Evolutionary conservation across 192 early-diverging fungal species (phyloP).

Genomic region (Backusella macrospora): DNA sequence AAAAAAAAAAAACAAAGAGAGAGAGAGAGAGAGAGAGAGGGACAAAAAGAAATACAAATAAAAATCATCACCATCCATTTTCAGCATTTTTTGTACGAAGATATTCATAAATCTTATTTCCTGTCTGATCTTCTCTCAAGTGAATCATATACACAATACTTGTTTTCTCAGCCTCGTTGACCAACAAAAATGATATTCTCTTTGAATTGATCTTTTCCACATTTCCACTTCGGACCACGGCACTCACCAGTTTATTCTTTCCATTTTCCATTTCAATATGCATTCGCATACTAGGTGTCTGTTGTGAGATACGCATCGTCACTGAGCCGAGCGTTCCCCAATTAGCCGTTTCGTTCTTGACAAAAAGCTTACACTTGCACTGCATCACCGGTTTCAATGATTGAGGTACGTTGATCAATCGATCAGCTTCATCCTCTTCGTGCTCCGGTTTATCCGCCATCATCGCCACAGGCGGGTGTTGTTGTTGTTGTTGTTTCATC

Average conservation of each 20-base stretch:
- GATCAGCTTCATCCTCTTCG: neutral
- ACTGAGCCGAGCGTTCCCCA: constrained; percentile 53
- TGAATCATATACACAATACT: constrained; percentile 60
- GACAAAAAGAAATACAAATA: too few species aligned
- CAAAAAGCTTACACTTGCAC: constrained; percentile 50
- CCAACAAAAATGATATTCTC: constrained; percentile 51
- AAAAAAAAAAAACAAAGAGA: too few species aligned
- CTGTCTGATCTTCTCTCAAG: constrained; percentile 54
- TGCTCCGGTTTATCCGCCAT: neutral
- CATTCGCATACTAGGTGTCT: constrained; percentile 52
- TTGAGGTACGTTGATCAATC: constrained; percentile 32
- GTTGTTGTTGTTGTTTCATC: constrained; percentile 29
- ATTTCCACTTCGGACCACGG: constrained; percentile 51
- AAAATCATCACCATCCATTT: constrained; percentile 23
- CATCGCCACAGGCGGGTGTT: neutral
- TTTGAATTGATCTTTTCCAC: constrained; percentile 49
- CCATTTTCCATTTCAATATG: constrained; percentile 50
- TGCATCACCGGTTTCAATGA: constrained; percentile 42
- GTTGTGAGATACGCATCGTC: constrained; percentile 49
- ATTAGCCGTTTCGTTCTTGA: constrained; percentile 54
- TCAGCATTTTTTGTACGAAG: constrained; percentile 36
- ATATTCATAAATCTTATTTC: constrained; percentile 51
- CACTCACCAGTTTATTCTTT: constrained; percentile 50
- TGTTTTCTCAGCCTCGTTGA: constrained; percentile 45
- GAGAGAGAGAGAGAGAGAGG: too few species aligned